These are phyloP conservation scores for Tubosaeta sp. DNA, from an alignment of 768 basidiomycete genomes.

Conservation along the genomic window DNA sequence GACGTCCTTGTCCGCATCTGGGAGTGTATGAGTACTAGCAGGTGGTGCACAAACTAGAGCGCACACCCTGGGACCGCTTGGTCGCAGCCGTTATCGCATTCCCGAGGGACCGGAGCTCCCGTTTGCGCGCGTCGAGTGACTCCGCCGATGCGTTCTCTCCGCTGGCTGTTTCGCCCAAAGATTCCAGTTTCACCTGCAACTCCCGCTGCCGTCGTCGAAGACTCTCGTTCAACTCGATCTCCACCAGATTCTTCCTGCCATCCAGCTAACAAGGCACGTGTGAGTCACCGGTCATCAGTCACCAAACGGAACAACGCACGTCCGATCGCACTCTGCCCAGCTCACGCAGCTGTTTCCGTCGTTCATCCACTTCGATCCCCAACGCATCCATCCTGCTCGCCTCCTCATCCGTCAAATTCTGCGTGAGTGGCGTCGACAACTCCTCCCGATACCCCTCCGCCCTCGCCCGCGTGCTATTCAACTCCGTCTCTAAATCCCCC, in stretches of 20 bases:
- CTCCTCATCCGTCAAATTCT: slow-evolving; percentile 72
- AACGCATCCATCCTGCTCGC: slow-evolving; percentile 59
- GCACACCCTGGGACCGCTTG: slow-evolving; percentile 56
- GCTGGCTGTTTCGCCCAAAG: slow-evolving; percentile 56
- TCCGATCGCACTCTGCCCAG: slow-evolving; percentile 64
- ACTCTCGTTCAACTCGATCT: slow-evolving; percentile 92
- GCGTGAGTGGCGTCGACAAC: slow-evolving; percentile 67
- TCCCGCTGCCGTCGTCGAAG: slow-evolving; percentile 78
- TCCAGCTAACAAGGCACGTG: slow-evolving; percentile 39
- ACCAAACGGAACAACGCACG: slow-evolving; percentile 39
- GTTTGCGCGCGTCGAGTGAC: slow-evolving; percentile 60
- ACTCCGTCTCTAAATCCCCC: slow-evolving; percentile 70
- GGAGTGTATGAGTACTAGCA: not conserved
- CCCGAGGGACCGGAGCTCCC: slow-evolving; percentile 68
- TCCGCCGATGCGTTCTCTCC: slow-evolving; percentile 56
- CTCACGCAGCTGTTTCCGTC: slow-evolving; percentile 67
- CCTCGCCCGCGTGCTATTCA: slow-evolving; percentile 57
- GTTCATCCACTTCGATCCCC: slow-evolving; percentile 69
- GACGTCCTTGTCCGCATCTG: slow-evolving; percentile 71
- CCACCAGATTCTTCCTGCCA: slow-evolving; percentile 71
- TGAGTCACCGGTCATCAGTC: not conserved
- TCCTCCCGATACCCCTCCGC: slow-evolving; percentile 64
- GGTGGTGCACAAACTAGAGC: not conserved
- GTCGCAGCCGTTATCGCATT: slow-evolving; percentile 61
- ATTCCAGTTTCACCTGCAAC: slow-evolving; percentile 69